A percentile compares a stretch with the other conserved stretches of the same genome.
Conservation (phyloP, 257 asterid species). For the Striga asiatica region DNA sequence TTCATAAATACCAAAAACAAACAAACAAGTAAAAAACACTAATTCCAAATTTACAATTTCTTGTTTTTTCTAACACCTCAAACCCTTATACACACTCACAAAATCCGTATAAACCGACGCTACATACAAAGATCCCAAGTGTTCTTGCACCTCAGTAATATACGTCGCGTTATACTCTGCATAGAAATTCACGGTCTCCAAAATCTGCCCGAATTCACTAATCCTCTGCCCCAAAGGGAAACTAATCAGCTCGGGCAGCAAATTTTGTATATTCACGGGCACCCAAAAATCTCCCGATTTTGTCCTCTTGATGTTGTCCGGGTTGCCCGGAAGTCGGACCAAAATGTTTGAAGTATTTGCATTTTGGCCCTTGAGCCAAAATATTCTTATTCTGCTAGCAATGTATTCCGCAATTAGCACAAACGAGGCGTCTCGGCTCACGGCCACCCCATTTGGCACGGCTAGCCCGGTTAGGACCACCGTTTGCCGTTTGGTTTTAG, state of each 20-base stretch:
- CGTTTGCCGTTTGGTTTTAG: slow-evolving; percentile 11
- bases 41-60: no score
- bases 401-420: slow-evolving; percentile 28
- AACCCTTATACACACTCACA: slow-evolving; percentile 7
- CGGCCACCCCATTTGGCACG: slow-evolving; percentile 32
- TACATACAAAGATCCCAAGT: slow-evolving; percentile 12
- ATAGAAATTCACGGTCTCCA: slow-evolving; percentile 18
- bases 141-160: slow-evolving; percentile 23
- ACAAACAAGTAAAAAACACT: no score
- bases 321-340: slow-evolving; percentile 23
- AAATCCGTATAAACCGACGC: slow-evolving; percentile 11
- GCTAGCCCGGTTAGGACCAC: slow-evolving; percentile 27
- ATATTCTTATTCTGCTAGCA: slow-evolving; percentile 21
- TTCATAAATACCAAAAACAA: no score
- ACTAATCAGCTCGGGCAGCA: slow-evolving; percentile 10
- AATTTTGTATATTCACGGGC: slow-evolving; percentile 22
- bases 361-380: slow-evolving; percentile 35
- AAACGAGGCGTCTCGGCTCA: slow-evolving; percentile 27
- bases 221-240: slow-evolving; percentile 31
- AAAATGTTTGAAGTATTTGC: slow-evolving; percentile 25
- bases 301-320: slow-evolving; percentile 37
- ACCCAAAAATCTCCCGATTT: slow-evolving; percentile 41
- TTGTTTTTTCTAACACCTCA: no score
- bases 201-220: slow-evolving; percentile 7
- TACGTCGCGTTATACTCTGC: slow-evolving; percentile 12